These are phyloP conservation scores for Vaucheria bursata DNA, from an alignment of 352 stramenopile species.

Conservation along the genomic window DNA sequence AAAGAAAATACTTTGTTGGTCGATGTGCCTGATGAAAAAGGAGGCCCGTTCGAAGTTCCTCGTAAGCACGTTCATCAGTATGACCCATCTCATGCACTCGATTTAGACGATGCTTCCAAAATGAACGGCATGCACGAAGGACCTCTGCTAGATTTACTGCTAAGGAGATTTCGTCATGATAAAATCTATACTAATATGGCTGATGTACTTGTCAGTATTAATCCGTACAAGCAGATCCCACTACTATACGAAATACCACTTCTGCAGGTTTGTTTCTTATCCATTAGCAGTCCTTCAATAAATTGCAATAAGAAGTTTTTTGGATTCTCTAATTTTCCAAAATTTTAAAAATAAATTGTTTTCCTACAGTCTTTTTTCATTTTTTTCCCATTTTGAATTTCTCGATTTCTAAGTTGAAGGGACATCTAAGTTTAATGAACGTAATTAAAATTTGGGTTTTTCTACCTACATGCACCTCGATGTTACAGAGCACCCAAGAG, in stretches of 20 bases:
- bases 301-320: not conserved
- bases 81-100: constrained; percentile 72
- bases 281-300: not conserved
- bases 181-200: constrained; percentile 87
- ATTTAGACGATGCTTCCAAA: constrained; percentile 77
- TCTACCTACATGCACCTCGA: no score
- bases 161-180: constrained; percentile 68
- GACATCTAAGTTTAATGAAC: no score
- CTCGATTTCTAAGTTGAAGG: no score
- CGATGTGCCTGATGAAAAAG: not conserved
- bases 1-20: constrained; percentile 13
- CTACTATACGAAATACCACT: constrained; percentile 52
- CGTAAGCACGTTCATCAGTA: constrained; percentile 59
- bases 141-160: constrained; percentile 73
- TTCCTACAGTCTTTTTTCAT: no score
- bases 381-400: no score
- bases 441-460: no score
- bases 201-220: constrained; percentile 88
- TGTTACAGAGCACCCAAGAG: no score
- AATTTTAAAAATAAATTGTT: not conserved
- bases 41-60: constrained; percentile 5
- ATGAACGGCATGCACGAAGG: constrained; percentile 84
- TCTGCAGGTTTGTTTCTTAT: no score
- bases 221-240: constrained; percentile 76
- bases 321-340: not conserved